These are phyloP conservation scores for Coniferiporia sulphurascens DNA, from an alignment of 1,284 basidiomycete species.

Conservation along the genomic window DNA sequence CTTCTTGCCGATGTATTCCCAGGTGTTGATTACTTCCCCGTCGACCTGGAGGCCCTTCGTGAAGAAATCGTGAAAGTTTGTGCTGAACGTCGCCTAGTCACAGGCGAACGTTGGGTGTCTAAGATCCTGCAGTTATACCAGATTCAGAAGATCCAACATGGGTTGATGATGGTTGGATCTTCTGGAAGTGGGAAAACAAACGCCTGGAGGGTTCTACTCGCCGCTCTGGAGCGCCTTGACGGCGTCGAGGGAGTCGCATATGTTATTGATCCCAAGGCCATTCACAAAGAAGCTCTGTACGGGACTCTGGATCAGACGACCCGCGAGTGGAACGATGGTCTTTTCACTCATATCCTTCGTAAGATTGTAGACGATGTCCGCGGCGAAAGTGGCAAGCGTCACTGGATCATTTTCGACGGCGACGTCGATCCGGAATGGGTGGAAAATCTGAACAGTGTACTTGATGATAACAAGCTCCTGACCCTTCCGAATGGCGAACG, in stretches of 20 bases:
- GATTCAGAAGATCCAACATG: conserved; percentile 99
- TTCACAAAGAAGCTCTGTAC: conserved; percentile 97
- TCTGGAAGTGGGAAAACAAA: conserved; percentile 97
- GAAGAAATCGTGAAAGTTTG: conserved; percentile 87
- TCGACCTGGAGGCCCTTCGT: conserved; percentile 82
- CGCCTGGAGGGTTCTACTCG: conserved; percentile 92
- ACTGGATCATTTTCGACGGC: conserved; percentile 99
- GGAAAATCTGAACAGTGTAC: conserved; percentile 98
- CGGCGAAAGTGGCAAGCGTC: conserved; percentile 93
- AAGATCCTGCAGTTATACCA: conserved; percentile 99
- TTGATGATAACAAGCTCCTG: conserved; percentile 98
- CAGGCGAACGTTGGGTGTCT: conserved; percentile 87
- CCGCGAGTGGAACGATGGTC: conserved; percentile 98
- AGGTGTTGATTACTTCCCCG: conserved; percentile 86
- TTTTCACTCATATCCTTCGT: conserved; percentile 96
- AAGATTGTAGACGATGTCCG: conserved; percentile 99
- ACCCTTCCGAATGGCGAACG: conserved; percentile 98
- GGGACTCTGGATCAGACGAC: conserved; percentile 97
- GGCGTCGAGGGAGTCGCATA: conserved; percentile 91
- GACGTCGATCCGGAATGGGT: conserved; percentile 99
- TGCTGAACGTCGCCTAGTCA: conserved; percentile 77
- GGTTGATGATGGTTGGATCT: conserved; percentile 99
- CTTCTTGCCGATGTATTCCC: conserved; percentile 97
- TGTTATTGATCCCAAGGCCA: conserved; percentile 98
- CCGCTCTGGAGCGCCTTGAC: conserved; percentile 88